Conservation (phyloP, 495 filamentous ascomycete species). For the Immersiella caudata region DNA sequence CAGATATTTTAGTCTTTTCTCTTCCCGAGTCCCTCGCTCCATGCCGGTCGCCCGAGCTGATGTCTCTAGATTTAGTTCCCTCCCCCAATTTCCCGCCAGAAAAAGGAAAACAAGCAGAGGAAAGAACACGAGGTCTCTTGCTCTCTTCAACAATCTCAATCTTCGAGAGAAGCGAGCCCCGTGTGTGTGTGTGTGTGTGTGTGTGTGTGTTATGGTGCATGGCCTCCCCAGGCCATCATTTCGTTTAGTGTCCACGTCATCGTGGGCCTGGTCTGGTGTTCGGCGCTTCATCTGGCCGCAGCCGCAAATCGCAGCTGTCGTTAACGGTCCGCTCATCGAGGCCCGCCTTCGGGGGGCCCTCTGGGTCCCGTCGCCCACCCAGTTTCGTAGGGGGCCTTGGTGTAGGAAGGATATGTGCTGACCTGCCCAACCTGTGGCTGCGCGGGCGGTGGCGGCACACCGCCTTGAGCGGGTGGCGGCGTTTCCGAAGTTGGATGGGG, state of each 20-base stretch:
- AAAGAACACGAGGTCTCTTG: conserved; percentile 14
- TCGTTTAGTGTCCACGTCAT: too few species aligned
- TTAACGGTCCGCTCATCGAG: conserved; percentile 25
- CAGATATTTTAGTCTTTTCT: conserved; percentile 13
- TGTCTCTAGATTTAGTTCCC: conserved; percentile 22
- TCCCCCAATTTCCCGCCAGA: neutral
- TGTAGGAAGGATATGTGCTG: conserved; percentile 34
- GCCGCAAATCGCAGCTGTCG: conserved; percentile 3
- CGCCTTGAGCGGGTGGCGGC: conserved; percentile 29
- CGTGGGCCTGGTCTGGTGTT: too few species aligned
- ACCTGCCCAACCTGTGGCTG: conserved; percentile 34
- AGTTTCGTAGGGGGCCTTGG: conserved; percentile 44
- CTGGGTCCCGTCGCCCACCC: conserved; percentile 49
- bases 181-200: neutral
- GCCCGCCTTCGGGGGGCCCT: conserved; percentile 32
- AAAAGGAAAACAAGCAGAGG: conserved; percentile 21
- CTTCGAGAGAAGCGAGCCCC: conserved; percentile 1
- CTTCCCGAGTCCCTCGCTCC: conserved; percentile 9
- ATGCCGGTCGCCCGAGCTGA: conserved; percentile 42
- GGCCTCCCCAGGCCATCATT: too few species aligned
- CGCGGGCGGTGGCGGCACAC: conserved; percentile 33
- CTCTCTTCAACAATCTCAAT: conserved; percentile 3
- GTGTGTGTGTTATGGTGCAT: neutral
- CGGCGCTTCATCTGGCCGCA: too few species aligned
- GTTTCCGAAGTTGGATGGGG: conserved; percentile 33